These are phyloP conservation scores for Mycena amicta DNA, from an alignment of 768 basidiomycete species.

Conservation along the genomic window DNA sequence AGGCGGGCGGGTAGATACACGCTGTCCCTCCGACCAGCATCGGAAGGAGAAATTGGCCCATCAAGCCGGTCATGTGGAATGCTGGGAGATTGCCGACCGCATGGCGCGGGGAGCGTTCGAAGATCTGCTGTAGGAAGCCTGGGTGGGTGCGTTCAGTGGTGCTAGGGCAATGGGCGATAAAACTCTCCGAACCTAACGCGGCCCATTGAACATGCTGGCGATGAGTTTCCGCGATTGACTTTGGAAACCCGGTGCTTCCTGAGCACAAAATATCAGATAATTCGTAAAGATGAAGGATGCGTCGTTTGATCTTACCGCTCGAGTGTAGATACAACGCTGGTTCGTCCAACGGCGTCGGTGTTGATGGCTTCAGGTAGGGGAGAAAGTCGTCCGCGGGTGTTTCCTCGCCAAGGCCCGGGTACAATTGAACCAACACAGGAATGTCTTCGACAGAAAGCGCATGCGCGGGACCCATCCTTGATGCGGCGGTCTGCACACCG, in stretches of 20 bases:
- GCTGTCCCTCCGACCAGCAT: slow-evolving; percentile 27
- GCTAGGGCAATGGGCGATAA: too few relatives aligned
- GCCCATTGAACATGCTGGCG: too few relatives aligned
- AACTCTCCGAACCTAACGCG: too few relatives aligned
- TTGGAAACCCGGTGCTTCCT: slow-evolving; percentile 6
- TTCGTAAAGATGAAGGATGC: slow-evolving; percentile 10
- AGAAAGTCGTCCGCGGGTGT: slow-evolving; percentile 29
- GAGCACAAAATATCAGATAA: too few relatives aligned
- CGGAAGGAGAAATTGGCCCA: slow-evolving; percentile 33
- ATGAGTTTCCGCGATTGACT: too few relatives aligned
- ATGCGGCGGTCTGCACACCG: slow-evolving; percentile 27
- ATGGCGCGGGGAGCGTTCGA: not conserved
- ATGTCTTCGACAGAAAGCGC: slow-evolving; percentile 35
- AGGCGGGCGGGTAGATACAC: slow-evolving; percentile 35
- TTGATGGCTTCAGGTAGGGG: slow-evolving; percentile 28
- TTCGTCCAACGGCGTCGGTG: slow-evolving; percentile 24
- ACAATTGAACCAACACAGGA: slow-evolving; percentile 35
- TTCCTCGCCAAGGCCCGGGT: slow-evolving; percentile 45
- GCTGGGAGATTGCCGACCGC: slow-evolving; percentile 32
- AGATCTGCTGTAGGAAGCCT: not conserved
- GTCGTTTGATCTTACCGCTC: slow-evolving; percentile 25
- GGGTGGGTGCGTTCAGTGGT: too few relatives aligned
- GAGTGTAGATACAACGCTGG: slow-evolving; percentile 43
- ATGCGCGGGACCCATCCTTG: slow-evolving; percentile 17
- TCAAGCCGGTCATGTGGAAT: slow-evolving; percentile 40